Evolutionary conservation across 1,139 yeast species (phyloP).

Genomic region (Kodamaea derodonti): DNA sequence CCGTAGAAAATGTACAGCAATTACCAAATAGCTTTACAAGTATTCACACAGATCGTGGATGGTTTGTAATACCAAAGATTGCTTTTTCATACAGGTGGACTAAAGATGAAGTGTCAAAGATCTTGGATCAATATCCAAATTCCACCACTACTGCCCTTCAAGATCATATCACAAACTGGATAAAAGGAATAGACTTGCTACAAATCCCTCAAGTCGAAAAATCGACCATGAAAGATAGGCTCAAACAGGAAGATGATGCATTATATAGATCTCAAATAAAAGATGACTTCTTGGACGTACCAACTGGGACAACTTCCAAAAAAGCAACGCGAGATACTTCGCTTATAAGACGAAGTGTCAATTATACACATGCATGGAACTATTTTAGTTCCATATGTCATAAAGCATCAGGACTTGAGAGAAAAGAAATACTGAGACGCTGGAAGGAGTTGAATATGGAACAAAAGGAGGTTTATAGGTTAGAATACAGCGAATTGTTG

Average conservation of each 20-base stretch:
- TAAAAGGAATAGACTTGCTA: slow-evolving; percentile 10
- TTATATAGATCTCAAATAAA: slow-evolving; percentile 24
- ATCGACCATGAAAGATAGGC: slow-evolving; percentile 14
- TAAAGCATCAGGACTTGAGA: slow-evolving; percentile 1
- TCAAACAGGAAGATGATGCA: slow-evolving; percentile 16
- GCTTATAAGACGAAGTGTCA: slow-evolving; percentile 11
- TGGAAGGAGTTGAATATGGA: slow-evolving; percentile 28
- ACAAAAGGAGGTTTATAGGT: slow-evolving; percentile 21
- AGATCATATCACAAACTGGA: slow-evolving; percentile 19
- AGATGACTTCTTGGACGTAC: slow-evolving; percentile 9
- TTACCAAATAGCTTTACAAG: slow-evolving; percentile 19
- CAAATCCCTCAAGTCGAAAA: slow-evolving; percentile 20
- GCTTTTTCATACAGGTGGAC: slow-evolving; percentile 32
- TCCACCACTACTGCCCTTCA: slow-evolving; percentile 3
- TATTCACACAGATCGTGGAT: slow-evolving; percentile 26
- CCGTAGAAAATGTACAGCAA: slow-evolving; percentile 9
- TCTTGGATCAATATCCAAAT: not conserved
- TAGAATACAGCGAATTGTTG: slow-evolving; percentile 27
- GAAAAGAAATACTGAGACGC: slow-evolving; percentile 3
- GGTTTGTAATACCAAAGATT: slow-evolving; percentile 30
- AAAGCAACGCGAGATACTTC: slow-evolving; percentile 3
- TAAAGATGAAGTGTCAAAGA: slow-evolving; percentile 9
- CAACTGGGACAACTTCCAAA: slow-evolving; percentile 1
- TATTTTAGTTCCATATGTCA: slow-evolving; percentile 19
- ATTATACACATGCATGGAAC: slow-evolving; percentile 35